phyloP scores from a whole-genome alignment of 306 rosid genomes.

The Sesbania bispinosa region DNA sequence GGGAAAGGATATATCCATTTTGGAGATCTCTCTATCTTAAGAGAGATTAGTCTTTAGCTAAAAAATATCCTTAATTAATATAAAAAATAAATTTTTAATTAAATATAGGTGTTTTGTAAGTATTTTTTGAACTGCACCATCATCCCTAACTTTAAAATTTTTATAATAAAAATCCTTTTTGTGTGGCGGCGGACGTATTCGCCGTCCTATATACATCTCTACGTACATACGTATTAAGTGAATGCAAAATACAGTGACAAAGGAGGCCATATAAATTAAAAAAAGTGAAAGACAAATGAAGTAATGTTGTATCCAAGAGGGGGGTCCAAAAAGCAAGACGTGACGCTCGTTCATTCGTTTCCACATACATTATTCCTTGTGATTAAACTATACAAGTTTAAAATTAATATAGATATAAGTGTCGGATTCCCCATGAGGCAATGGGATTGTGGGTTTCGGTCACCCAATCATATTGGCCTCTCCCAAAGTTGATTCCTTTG shows the following conservation, averaged over 20 bases:
- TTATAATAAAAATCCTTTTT: no score
- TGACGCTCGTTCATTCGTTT: constrained; percentile 41
- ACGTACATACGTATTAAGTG: no score
- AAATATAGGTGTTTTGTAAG: no score
- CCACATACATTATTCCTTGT: constrained; percentile 49
- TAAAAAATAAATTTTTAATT: no score
- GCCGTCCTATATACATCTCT: no score
- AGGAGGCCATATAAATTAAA: neutral
- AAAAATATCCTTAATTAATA: no score
- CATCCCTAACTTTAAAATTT: no score
- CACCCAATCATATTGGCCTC: constrained; percentile 41
- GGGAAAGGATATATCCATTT: no score
- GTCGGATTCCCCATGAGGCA: constrained; percentile 35
- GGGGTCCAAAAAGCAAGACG: constrained; percentile 27
- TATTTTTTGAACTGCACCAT: no score
- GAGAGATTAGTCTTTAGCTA: no score
- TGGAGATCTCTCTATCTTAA: no score
- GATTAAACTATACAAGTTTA: constrained; percentile 17
- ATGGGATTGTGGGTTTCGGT: constrained; percentile 37
- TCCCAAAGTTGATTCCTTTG: constrained; percentile 53
- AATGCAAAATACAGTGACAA: neutral
- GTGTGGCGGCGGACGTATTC: no score
- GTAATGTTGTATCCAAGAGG: constrained; percentile 15
- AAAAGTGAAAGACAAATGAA: neutral
- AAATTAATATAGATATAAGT: constrained; percentile 6